A percentile compares a stretch with the other conserved stretches of the same genome.
Conservation (phyloP, 805 yeast genomes). For the Cephaloascus albidus region DNA sequence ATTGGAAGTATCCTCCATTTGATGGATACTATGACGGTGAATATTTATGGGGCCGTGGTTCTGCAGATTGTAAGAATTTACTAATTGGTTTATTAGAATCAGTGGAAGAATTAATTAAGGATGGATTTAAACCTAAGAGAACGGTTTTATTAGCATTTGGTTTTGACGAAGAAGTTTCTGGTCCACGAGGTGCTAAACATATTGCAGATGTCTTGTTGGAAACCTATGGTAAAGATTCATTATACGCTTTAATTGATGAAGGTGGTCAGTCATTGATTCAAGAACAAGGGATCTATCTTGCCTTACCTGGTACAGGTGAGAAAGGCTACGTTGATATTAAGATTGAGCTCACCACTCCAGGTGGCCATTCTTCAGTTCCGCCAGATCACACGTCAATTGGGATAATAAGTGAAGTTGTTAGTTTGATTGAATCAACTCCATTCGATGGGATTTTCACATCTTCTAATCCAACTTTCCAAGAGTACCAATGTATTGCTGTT, state of each 20-base stretch:
- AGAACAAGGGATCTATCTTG: constrained; percentile 25
- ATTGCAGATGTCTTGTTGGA: constrained; percentile 13
- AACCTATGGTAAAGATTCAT: constrained; percentile 22
- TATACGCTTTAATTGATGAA: constrained; percentile 26
- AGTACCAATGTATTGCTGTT: constrained; percentile 17
- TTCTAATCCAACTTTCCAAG: constrained; percentile 14
- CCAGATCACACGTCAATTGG: constrained; percentile 20
- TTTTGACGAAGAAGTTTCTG: constrained; percentile 29
- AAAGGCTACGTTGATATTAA: constrained; percentile 8
- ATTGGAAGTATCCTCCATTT: constrained; percentile 28
- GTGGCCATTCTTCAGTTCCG: constrained; percentile 20
- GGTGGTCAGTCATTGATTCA: constrained; percentile 20
- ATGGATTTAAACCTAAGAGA: constrained; percentile 21
- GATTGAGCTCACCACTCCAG: constrained; percentile 14
- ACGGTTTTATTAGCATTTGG: constrained; percentile 27
- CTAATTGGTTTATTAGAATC: constrained; percentile 23
- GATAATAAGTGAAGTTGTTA: constrained; percentile 13
- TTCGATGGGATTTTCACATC: constrained; percentile 13
- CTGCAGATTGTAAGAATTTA: constrained; percentile 21
- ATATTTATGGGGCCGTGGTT: constrained; percentile 22
- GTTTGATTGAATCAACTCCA: constrained; percentile 11
- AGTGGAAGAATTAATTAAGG: constrained; percentile 13
- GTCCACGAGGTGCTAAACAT: constrained; percentile 20
- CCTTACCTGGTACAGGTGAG: constrained; percentile 16
- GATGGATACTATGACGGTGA: constrained; percentile 27